Evolutionary conservation across 352 stramenopile species (phyloP), one percentile per base, ranked within the genome.

Genomic region (Pilasporangium apinafurcum): DNA sequence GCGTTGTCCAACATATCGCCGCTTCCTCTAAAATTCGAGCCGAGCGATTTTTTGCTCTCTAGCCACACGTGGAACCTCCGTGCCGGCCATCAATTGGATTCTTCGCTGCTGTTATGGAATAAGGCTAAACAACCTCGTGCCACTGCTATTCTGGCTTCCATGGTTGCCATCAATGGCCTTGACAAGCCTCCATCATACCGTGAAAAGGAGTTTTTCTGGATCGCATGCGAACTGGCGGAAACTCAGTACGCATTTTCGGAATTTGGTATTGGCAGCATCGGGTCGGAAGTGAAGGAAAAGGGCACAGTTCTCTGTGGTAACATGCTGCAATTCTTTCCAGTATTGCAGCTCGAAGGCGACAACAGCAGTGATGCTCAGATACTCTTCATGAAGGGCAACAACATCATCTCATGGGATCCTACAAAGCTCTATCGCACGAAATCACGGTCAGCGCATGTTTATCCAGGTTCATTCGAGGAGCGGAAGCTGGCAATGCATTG

Each of bases 151-250:
- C 47, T 91, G 21, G 61, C 55, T 0, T 65, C 73, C 2, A 86
- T 88, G 41, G 48, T 69, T 5, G 59, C 72, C 3, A 35, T 62
- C 10, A 78, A 80, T 41, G 47, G 43, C 18, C 49, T 77, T 14
- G 30, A 40, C 0, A 30, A 55, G 4, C 69, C 69, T 14, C 68
- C 68, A 8, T 82, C 65, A 18, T 86, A 86, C 39, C 68, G 75
- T 2, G 78, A 88, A 38, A 91, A 91, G 45, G 75, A 91, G 38
- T 53, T 86, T n/a, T 91, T 84, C 48, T 86, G 84, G 45, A 36
- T 86, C 8, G 75, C 78, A 0, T 76, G 53, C 30, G 78, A 91
- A 32, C 53, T 91, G 3, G 71, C 78, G 0, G 75, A 91, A 48
- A 79, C 75, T 4, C 51, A 77, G 47, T 90, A 85, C 44, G 45